Base-by-base conservation (phyloP, 176 grass and related monocot species). In the Elaeis guineensis region DNA sequence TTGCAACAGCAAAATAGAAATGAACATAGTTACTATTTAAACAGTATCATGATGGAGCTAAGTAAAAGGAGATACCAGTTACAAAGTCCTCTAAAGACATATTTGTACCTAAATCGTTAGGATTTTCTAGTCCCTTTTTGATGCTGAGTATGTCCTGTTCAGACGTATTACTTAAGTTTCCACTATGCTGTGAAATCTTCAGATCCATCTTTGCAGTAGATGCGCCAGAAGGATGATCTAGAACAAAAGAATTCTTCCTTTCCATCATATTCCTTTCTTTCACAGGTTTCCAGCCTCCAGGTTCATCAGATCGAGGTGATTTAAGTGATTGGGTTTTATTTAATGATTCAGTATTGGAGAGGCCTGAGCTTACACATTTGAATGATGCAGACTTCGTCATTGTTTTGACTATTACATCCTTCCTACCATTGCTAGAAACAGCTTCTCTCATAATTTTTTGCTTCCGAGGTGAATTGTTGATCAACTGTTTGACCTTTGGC, bases 401-500 rank as follows among this genome's bases (percentile, higher is more conserved):
- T 73, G 77, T 93, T 82, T 52, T 86, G 6, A 75, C 61, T 5
- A 69, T 16, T 19, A 16, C 55, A 17, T 55, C 64, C 17, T 76
- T 78, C 66, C 80, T 84, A 78, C 65, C 65, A 35, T 50, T 50
- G 58, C 81, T 80, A 72, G 66, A 75, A 35, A 65, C 25, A 24
- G 80, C 78, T 55, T 80, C 65, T 74, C 65, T 72, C 1, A 49
- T 14, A 78, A 81, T 68, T 39, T 65, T 83, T 75, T 83, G 61
- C 76, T 85, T 85, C 65, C 74, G 79, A 49, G 70, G 52, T 17
- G 71, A 18, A 60, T 50, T 78, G 78, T 80, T 80, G 53, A 21
- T 24, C 58, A 89, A 76, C 24, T 85, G 73, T 67, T 93, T 99
- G 59, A 93, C 82, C 79, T 93, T 93, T 53, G 74, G 79, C 64